These are phyloP conservation scores for Aegle marmelos DNA, from an alignment of 345 rosid species.

Conservation along the genomic window DNA sequence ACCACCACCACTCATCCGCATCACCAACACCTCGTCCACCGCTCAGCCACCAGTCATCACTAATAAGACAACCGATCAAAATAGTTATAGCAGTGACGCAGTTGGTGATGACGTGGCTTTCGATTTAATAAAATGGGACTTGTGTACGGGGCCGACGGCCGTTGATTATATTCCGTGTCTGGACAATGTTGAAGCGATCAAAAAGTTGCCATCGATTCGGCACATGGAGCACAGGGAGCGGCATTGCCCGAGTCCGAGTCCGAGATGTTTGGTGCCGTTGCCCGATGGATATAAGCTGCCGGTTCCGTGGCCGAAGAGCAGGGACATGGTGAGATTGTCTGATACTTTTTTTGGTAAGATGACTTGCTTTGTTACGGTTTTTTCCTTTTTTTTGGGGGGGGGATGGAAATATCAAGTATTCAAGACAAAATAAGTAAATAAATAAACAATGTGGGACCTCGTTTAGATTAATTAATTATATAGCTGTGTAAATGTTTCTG, in stretches of 20 bases:
- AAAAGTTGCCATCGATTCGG: slow-evolving; percentile 56
- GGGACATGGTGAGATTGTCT: slow-evolving; percentile 92
- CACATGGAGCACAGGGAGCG: slow-evolving; percentile 94
- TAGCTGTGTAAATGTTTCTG: background rate
- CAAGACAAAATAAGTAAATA: background rate
- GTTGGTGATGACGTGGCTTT: slow-evolving; percentile 14
- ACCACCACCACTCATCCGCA: background rate
- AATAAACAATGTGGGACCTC: background rate
- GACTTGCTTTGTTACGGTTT: slow-evolving; percentile 23
- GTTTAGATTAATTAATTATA: background rate
- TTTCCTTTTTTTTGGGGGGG: background rate
- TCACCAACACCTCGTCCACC: background rate
- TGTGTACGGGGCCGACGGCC: slow-evolving; percentile 43
- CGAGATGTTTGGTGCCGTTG: slow-evolving; percentile 69
- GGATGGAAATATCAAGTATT: too few relatives aligned
- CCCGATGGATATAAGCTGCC: slow-evolving; percentile 66
- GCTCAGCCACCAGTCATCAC: background rate
- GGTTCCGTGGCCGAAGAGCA: slow-evolving; percentile 87
- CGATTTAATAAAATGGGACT: slow-evolving; percentile 41
- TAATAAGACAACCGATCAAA: background rate
- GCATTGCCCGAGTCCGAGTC: slow-evolving; percentile 71
- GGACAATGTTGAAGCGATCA: slow-evolving; percentile 63
- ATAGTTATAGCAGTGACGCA: background rate
- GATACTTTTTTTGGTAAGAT: slow-evolving; percentile 47
- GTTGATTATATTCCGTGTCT: slow-evolving; percentile 83